Percentiles rank a stretch among this genome's conserved stretches.
Evolutionary conservation across 169 alveolate genomes (phyloP).

Genomic region (Cryptosporidium parvum): DNA sequence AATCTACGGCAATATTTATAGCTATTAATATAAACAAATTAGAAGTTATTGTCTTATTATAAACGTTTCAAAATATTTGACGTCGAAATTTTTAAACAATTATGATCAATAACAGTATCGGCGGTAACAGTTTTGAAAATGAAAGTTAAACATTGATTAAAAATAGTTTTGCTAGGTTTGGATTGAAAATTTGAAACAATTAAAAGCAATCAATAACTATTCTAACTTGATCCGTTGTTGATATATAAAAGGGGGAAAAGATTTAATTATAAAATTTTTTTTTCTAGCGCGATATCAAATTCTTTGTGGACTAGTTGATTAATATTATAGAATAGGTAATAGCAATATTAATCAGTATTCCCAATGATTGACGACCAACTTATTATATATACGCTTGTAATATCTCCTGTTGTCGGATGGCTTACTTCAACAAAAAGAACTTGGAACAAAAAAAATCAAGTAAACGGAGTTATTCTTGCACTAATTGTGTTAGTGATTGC

Average conservation of each 20-base stretch:
- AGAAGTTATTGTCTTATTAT: neutral
- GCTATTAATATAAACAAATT: neutral
- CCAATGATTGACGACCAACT: conserved; percentile 71
- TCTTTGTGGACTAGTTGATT: neutral
- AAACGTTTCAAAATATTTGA: neutral
- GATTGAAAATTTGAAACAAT: neutral
- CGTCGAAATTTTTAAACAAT: neutral
- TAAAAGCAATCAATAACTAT: no score
- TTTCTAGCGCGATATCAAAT: neutral
- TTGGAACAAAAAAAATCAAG: conserved; percentile 65
- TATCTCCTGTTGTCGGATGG: conserved; percentile 66
- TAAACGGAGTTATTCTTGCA: conserved; percentile 53
- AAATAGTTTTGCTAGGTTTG: neutral
- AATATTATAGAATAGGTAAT: neutral
- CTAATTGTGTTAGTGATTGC: conserved; percentile 32
- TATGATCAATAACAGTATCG: neutral
- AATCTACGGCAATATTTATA: no score
- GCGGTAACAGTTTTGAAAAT: neutral
- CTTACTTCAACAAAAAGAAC: conserved; percentile 61
- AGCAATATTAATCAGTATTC: neutral
- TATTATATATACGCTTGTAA: conserved; percentile 33
- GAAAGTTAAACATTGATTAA: neutral
- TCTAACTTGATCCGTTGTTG: neutral
- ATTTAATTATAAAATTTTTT: no score
- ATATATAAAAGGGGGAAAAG: no score